Percentiles rank a stretch among this genome's conserved stretches.
Conservation (phyloP, 106 monocot genomes). For the Narthecium ossifragum region DNA sequence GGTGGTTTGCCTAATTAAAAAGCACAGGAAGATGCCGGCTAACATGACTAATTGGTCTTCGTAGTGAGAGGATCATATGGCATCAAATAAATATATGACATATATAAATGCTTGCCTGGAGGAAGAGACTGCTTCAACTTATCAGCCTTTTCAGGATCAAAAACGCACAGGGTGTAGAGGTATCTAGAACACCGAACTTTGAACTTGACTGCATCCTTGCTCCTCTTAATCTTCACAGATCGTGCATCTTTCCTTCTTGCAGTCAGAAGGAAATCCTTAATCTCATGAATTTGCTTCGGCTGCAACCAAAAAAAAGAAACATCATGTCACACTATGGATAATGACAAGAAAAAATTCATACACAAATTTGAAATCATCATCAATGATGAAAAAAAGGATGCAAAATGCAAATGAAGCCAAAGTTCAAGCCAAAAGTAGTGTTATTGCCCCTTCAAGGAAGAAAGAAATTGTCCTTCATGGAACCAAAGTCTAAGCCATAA, state of each 20-base stretch:
- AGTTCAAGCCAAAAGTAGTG: no score
- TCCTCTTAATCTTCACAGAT: slow-evolving; percentile 62
- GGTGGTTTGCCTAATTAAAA: no score
- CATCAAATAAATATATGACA: no score
- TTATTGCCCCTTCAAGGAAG: no score
- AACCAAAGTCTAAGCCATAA: no score
- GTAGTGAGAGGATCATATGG: no score
- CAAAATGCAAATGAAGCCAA: no score
- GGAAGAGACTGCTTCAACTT: slow-evolving; percentile 67
- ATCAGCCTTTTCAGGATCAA: slow-evolving; percentile 52
- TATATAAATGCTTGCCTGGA: slow-evolving; percentile 46
- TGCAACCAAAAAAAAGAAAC: slow-evolving; percentile 3
- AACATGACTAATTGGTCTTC: no score
- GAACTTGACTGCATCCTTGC: slow-evolving; percentile 57
- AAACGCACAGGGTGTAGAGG: slow-evolving; percentile 55
- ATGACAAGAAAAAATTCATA: not conserved
- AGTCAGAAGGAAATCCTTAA: slow-evolving; percentile 66
- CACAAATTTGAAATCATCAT: not conserved
- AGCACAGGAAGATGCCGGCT: no score
- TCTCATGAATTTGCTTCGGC: slow-evolving; percentile 71
- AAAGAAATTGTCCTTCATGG: no score
- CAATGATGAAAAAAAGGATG: not conserved
- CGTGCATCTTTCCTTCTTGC: slow-evolving; percentile 63
- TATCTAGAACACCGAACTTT: slow-evolving; percentile 59
- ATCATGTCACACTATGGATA: not conserved